Base-by-base conservation (phyloP, 1,139 yeast species). In the Hyphopichia buzzinii region DNA sequence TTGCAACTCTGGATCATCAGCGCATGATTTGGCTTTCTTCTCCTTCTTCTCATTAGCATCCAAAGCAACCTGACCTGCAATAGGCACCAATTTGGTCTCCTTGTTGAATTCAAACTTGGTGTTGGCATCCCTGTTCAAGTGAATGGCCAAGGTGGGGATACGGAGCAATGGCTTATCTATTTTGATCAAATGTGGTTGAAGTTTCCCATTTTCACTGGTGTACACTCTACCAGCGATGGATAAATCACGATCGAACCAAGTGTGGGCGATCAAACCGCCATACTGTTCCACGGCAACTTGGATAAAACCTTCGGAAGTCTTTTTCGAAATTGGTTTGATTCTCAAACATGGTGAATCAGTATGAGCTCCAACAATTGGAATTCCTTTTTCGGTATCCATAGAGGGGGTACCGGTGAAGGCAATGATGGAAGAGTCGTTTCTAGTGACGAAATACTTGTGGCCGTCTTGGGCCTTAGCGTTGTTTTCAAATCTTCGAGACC, bases 121-220 rank as follows among this genome's bases (percentile, higher is more conserved):
- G 52, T 81, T 80, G 32, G 81, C 87, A 29, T 79, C 87, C 46
- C 95, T 76, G 52, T 87, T 83, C 48, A 92, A 72, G 60, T 92
- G 98, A 45, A 92, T 90, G 13, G 98, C 98, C 57, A 92, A 72
- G 1, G 97, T 89, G 29, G 97, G 98, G 40, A 92, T 90, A 55
- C 96, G 79, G 53, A 92, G 71, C 40, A 92, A 63, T 1, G 98
- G 97, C 57, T 77, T 84, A 48, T 85, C 80, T 45, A 92, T 74
- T 58, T 88, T 86, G 44, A 92, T 77, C 43, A 92, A 69, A 52
- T 73, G 80, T 1, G 96, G 80, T 29, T 77, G 74, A 43, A 65
- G 74, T 35, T 74, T 63, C 14, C 77, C 81, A 23, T 61, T 58
- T 28, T 76, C 74, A 33, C 65, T 69, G 15, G 85, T 81, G 55